Percentiles rank a stretch among this genome's conserved stretches.
These are phyloP conservation scores for Dactylonectria estremocensis DNA, from an alignment of 2,329 filamentous ascomycete genomes.

Conservation along the genomic window DNA sequence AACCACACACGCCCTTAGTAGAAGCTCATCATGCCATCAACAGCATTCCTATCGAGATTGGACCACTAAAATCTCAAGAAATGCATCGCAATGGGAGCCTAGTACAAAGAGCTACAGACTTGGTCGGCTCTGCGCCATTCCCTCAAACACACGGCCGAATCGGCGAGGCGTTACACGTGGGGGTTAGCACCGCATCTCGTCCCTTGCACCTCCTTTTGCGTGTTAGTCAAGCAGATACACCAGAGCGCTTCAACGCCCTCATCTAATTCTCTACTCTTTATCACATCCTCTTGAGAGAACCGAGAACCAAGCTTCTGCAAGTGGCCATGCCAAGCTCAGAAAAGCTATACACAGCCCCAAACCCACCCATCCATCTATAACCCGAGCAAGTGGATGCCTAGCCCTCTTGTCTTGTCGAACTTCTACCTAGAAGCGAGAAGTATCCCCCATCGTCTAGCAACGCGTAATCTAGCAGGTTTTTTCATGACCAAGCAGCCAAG, in stretches of 20 bases:
- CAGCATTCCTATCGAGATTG: neutral
- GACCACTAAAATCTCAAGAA: neutral
- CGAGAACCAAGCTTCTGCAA: neutral
- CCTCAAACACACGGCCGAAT: neutral
- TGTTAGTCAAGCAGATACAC: neutral
- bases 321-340: neutral
- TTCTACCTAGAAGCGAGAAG: neutral
- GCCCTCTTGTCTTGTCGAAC: neutral
- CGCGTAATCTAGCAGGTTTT: neutral
- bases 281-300: neutral
- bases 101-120: neutral
- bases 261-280: neutral
- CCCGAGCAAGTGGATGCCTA: conserved; percentile 21
- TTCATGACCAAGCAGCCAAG: conserved; percentile 31
- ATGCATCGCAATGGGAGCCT: no score
- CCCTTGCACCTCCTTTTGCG: neutral
- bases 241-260: neutral
- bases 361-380: neutral
- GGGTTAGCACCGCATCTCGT: neutral
- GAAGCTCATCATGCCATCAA: neutral
- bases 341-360: conserved; percentile 3
- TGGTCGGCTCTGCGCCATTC: neutral
- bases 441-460: neutral
- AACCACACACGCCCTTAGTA: neutral
- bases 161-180: neutral